These are phyloP conservation scores for Talaromyces verruculosus DNA, from an alignment of 2,329 filamentous ascomycete species.

Conservation along the genomic window DNA sequence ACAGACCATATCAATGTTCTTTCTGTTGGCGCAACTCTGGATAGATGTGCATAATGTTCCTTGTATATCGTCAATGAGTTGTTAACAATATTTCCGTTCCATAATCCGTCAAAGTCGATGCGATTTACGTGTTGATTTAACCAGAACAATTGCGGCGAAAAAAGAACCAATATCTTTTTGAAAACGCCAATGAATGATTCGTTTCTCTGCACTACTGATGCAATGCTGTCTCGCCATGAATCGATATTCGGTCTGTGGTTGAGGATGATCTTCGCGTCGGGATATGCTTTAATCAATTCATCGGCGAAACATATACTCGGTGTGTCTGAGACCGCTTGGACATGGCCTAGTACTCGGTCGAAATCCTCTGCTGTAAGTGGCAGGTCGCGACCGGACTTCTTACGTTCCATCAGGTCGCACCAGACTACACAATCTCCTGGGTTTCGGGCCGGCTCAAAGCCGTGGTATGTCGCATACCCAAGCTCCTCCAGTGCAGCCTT, in stretches of 20 bases:
- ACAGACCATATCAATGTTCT: constrained; percentile 30
- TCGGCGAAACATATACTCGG: background rate
- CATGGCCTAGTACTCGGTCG: background rate
- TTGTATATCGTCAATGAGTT: constrained; percentile 17
- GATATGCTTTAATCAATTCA: background rate
- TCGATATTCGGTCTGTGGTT: background rate
- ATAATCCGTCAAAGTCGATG: background rate
- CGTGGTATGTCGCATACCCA: constrained; percentile 27
- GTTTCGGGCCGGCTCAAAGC: constrained; percentile 19
- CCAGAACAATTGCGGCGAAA: constrained; percentile 1
- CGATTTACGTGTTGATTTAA: background rate
- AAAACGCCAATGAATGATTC: background rate
- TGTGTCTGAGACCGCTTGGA: background rate
- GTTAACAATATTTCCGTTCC: background rate
- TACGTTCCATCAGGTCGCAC: constrained; percentile 4
- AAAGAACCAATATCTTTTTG: background rate
- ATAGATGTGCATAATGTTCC: constrained; percentile 26
- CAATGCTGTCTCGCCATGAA: background rate
- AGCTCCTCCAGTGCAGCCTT: constrained; percentile 27
- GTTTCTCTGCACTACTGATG: background rate
- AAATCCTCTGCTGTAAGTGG: background rate
- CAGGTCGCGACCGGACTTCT: background rate
- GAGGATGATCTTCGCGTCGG: constrained; percentile 7
- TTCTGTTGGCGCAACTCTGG: constrained; percentile 25
- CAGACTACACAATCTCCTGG: constrained; percentile 3